Evolutionary conservation across 2,329 filamentous ascomycete species (phyloP).

Genomic region (Sporothrix schenckii): DNA sequence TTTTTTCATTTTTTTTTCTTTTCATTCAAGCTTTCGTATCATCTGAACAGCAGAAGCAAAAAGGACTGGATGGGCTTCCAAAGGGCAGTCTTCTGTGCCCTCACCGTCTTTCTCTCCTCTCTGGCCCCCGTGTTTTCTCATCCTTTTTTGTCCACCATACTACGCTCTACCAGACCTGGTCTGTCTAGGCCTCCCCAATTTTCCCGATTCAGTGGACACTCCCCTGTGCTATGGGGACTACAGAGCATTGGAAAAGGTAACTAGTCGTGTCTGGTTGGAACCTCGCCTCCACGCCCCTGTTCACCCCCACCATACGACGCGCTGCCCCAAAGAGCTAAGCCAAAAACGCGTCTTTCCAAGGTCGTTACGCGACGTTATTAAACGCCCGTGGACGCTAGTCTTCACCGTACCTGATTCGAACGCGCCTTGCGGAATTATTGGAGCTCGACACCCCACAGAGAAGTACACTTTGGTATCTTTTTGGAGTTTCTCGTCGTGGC

Average conservation of each 20-base stretch:
- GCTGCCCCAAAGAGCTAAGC: conserved; percentile 25
- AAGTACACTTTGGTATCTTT: conserved; percentile 13
- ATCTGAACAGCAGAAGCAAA: neutral
- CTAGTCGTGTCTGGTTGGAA: neutral
- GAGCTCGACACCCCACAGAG: conserved; percentile 23
- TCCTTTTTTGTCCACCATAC: neutral
- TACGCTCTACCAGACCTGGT: neutral
- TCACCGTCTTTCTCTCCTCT: conserved; percentile 19
- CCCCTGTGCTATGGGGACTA: neutral
- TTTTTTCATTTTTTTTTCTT: too few relatives aligned
- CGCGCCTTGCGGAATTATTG: conserved; percentile 12
- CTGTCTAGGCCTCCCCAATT: neutral
- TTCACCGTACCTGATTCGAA: conserved; percentile 23
- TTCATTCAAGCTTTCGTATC: conserved; percentile 6
- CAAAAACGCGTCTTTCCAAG: conserved; percentile 27
- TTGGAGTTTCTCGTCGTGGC: neutral
- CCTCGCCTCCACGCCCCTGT: neutral
- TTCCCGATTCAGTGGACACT: neutral
- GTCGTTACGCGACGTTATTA: conserved; percentile 8
- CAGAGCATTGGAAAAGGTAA: neutral
- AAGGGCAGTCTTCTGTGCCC: neutral
- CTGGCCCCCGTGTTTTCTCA: neutral
- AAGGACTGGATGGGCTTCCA: neutral
- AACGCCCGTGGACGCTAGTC: conserved; percentile 2
- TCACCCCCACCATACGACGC: conserved; percentile 25